phyloP scores from a whole-genome alignment of 1,284 basidiomycete species.

The Ceraceosorus guamensis region DNA sequence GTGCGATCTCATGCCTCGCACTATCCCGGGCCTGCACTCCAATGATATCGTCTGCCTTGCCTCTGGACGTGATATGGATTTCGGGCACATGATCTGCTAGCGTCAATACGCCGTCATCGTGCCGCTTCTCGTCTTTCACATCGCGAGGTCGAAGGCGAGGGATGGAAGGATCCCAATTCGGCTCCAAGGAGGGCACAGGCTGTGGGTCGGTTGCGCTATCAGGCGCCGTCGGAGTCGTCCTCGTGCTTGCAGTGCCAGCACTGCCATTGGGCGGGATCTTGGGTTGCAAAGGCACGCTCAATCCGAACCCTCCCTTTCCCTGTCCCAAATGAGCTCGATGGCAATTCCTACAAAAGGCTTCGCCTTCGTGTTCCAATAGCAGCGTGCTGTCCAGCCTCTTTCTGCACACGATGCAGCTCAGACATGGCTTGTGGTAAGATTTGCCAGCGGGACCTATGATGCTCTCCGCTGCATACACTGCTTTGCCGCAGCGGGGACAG shows the following conservation, averaged over 20 bases:
- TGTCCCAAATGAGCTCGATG: slow-evolving; percentile 43
- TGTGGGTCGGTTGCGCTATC: not conserved
- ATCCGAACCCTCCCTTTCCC: slow-evolving; percentile 43
- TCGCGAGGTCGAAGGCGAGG: too few relatives aligned
- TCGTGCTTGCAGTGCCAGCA: not conserved
- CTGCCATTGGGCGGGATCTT: slow-evolving; percentile 1
- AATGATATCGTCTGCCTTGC: slow-evolving; percentile 9
- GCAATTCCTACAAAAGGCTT: slow-evolving; percentile 46
- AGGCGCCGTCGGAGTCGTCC: not conserved
- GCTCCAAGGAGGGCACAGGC: not conserved
- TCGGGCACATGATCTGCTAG: slow-evolving; percentile 10
- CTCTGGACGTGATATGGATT: slow-evolving; percentile 6
- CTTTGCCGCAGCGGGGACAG: slow-evolving; percentile 42
- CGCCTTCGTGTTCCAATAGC: slow-evolving; percentile 44
- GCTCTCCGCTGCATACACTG: slow-evolving; percentile 45
- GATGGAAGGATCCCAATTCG: too few relatives aligned
- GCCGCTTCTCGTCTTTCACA: slow-evolving; percentile 13
- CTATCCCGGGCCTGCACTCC: not conserved
- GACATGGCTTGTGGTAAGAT: slow-evolving; percentile 45
- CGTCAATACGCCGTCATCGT: slow-evolving; percentile 18
- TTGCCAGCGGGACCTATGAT: slow-evolving; percentile 42
- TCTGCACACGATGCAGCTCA: slow-evolving; percentile 44
- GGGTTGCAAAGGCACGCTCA: slow-evolving; percentile 37
- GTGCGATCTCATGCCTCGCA: not conserved
- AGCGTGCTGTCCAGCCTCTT: slow-evolving; percentile 44